Conservation (phyloP, 2,329 filamentous ascomycete species). For the Didymosphaeria variabile region DNA sequence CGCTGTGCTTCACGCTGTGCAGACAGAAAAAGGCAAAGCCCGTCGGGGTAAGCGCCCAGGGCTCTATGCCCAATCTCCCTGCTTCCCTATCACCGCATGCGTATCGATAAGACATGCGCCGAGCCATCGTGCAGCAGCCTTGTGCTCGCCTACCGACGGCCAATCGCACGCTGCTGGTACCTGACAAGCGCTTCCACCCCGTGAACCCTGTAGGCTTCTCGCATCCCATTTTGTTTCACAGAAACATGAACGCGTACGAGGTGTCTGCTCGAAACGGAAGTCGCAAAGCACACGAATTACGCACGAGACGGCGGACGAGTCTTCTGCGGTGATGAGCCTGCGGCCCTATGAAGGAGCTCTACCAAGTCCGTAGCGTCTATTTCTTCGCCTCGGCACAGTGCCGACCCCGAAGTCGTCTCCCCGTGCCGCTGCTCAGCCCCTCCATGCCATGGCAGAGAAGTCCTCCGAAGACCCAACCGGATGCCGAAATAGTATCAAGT, state of each 20-base stretch:
- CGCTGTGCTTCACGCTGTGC: not conserved
- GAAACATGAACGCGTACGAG: not conserved
- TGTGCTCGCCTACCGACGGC: not conserved
- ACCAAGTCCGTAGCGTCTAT: slow-evolving; percentile 2
- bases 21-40: not conserved
- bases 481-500: not conserved
- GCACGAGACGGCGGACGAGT: not conserved
- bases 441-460: not conserved
- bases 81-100: not conserved
- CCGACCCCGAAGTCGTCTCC: not conserved
- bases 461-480: not conserved
- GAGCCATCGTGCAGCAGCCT: not conserved
- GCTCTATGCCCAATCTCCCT: not conserved
- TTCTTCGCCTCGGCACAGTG: not conserved
- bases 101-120: slow-evolving; percentile 1
- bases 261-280: not conserved
- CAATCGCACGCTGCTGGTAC: not conserved
- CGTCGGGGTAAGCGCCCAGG: slow-evolving; percentile 1
- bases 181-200: not conserved
- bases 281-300: not conserved
- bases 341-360: not conserved
- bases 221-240: not conserved
- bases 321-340: not conserved
- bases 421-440: not conserved
- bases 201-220: not conserved